Conservation (phyloP, 805 yeast species). For the Yarrowia porcina region DNA sequence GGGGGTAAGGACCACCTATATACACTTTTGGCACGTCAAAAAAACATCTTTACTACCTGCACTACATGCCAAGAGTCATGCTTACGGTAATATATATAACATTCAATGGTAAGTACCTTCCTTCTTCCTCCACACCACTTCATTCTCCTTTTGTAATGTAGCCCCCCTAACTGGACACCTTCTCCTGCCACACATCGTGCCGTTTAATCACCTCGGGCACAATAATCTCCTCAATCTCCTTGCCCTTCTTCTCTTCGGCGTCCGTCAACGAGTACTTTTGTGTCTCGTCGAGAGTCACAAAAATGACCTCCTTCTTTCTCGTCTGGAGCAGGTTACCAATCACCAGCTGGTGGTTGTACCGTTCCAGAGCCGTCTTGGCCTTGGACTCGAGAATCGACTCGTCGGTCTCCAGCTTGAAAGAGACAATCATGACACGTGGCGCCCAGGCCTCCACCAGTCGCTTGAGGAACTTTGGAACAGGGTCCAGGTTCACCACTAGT, state of each 20-base stretch:
- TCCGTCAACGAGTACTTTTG: constrained; percentile 40
- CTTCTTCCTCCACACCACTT: too few species aligned
- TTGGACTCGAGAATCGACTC: constrained; percentile 62
- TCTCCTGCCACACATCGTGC: constrained; percentile 62
- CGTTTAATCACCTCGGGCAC: constrained; percentile 69
- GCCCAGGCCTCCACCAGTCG: constrained; percentile 93
- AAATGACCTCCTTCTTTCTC: constrained; percentile 81
- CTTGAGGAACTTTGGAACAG: constrained; percentile 90
- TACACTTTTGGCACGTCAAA: too few species aligned
- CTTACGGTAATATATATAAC: too few species aligned
- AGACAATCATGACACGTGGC: constrained; percentile 87
- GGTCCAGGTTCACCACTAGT: constrained; percentile 80
- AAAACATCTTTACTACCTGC: background rate
- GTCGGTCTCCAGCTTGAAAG: constrained; percentile 94
- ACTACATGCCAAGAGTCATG: background rate
- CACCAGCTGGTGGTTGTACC: constrained; percentile 90
- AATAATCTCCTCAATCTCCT: constrained; percentile 74
- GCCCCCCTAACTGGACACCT: background rate
- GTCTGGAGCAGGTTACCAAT: constrained; percentile 91
- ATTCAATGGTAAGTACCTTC: too few species aligned
- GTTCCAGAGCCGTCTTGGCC: constrained; percentile 70
- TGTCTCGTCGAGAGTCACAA: constrained; percentile 55
- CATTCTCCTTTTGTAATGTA: too few species aligned
- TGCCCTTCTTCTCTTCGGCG: constrained; percentile 42
- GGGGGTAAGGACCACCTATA: too few species aligned